Evolutionary conservation across 176 grass and related monocot genomes (phyloP), one percentile per base, ranked within the genome.

Genomic region (Echinochloa phyllopogon): DNA sequence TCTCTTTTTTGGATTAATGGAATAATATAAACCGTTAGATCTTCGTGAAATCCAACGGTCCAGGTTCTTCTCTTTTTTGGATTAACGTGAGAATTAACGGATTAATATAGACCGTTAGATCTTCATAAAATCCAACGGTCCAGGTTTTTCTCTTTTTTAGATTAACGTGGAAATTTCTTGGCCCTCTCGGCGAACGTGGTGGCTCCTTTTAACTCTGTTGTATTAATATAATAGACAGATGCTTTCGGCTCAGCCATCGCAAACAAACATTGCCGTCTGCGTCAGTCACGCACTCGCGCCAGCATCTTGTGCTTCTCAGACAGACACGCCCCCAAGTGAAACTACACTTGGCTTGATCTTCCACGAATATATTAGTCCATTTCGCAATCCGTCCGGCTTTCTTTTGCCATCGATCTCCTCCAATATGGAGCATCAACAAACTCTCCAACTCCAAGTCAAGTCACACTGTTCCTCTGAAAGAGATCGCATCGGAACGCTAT

Each of bases 201-300:
- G n/a, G n/a, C n/a, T n/a, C n/a, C n/a, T n/a, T n/a, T n/a, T n/a
- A n/a, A n/a, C n/a, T n/a, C n/a, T n/a, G n/a, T n/a, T n/a, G n/a
- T n/a, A n/a, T n/a, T n/a, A n/a, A n/a, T n/a, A n/a, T n/a, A n/a
- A n/a, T n/a, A n/a, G n/a, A n/a, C n/a, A n/a, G n/a, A 48, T 33
- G 13, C 60, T 79, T 65, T n/a, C 44, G 43, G 42, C 36, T 53
- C 73, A 29, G 47, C 61, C 65, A 65, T 50, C 49, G 3, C 47
- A 38, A 60, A 43, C 47, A 38, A 60, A 43, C 64, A 58, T 29
- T 65, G 57, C 67, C 27, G 40, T 74, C 39, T 10, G 40, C 50
- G 81, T 74, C 87, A 84, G 10, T 73, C 67, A 79, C 58, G 81
- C 75, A 84, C 81, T 84, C 81, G 57, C 58, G 39, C 2, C 42